These are phyloP conservation scores for Cokeromyces recurvatus DNA, from an alignment of 371 early-diverging fungal species.

Conservation along the genomic window DNA sequence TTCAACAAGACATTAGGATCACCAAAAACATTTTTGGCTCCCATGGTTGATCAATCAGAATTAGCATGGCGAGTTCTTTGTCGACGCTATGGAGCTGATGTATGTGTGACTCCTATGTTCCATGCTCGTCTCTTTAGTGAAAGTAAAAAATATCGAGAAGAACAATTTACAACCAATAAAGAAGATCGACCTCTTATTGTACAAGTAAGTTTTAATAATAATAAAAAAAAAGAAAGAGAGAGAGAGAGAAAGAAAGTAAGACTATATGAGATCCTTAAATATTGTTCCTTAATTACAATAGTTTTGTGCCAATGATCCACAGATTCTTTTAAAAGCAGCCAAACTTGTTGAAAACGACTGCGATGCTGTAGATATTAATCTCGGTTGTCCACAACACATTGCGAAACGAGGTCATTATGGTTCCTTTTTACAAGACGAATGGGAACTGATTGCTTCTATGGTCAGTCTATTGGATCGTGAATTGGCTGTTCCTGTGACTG, in stretches of 20 bases:
- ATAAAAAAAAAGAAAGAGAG: no score
- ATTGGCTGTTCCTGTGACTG: constrained; percentile 93
- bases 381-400: constrained; percentile 97
- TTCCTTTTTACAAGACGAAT: constrained; percentile 94
- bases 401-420: constrained; percentile 96
- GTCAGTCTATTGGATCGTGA: constrained; percentile 74
- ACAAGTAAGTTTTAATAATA: constrained; percentile 54
- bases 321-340: constrained; percentile 81
- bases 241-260: no score
- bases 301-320: constrained; percentile 98
- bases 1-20: constrained; percentile 63
- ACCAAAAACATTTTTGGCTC: constrained; percentile 82
- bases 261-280: no score
- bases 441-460: constrained; percentile 82
- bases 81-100: constrained; percentile 84
- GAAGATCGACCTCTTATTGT: constrained; percentile 89
- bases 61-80: constrained; percentile 93
- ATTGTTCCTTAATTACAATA: no score
- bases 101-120: constrained; percentile 99
- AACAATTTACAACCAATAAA: constrained; percentile 71
- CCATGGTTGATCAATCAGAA: constrained; percentile 95
- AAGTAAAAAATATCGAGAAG: constrained; percentile 60
- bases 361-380: constrained; percentile 96
- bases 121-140: constrained; percentile 85
- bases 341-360: constrained; percentile 80